phyloP scores from a whole-genome alignment of 2,329 filamentous ascomycete genomes.

The Aspergillus quadricinctus region DNA sequence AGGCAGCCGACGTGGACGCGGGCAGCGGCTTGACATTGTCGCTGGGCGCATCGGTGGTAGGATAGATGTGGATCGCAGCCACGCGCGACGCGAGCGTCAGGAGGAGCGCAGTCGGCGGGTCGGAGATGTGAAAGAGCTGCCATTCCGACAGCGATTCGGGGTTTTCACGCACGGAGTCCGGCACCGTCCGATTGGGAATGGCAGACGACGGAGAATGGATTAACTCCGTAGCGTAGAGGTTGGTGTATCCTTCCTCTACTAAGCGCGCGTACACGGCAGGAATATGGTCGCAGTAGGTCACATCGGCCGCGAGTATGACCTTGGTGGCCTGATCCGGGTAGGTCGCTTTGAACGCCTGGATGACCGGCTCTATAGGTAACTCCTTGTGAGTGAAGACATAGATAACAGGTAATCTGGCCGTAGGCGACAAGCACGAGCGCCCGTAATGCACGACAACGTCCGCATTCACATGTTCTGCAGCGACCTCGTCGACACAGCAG shows the following conservation, averaged over 20 bases:
- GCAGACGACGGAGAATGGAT: conserved; percentile 72
- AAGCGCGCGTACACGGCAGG: conserved; percentile 54
- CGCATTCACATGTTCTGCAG: conserved; percentile 86
- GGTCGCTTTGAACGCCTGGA: conserved; percentile 60
- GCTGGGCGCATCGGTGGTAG: conserved; percentile 45
- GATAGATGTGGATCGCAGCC: conserved; percentile 71
- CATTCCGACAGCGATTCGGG: conserved; percentile 57
- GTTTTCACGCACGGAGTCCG: conserved; percentile 44
- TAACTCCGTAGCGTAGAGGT: conserved; percentile 66
- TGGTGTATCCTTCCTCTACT: conserved; percentile 60
- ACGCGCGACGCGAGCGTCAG: conserved; percentile 83
- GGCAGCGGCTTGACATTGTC: conserved; percentile 40
- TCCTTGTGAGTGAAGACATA: conserved; percentile 79
- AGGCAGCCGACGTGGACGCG: conserved; percentile 51
- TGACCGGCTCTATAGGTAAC: conserved; percentile 59
- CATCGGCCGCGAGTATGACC: conserved; percentile 80
- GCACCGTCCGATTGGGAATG: conserved; percentile 78
- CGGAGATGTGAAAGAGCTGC: conserved; percentile 78
- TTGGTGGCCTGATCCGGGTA: conserved; percentile 63
- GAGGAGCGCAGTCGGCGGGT: conserved; percentile 75
- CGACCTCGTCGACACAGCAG: conserved; percentile 95
- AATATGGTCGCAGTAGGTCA: conserved; percentile 78
- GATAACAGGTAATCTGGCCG: conserved; percentile 78
- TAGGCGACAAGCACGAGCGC: conserved; percentile 84
- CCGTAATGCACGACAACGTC: conserved; percentile 94